These are phyloP conservation scores for Trichoderma virens DNA, from an alignment of 495 filamentous ascomycete genomes.

Conservation along the genomic window DNA sequence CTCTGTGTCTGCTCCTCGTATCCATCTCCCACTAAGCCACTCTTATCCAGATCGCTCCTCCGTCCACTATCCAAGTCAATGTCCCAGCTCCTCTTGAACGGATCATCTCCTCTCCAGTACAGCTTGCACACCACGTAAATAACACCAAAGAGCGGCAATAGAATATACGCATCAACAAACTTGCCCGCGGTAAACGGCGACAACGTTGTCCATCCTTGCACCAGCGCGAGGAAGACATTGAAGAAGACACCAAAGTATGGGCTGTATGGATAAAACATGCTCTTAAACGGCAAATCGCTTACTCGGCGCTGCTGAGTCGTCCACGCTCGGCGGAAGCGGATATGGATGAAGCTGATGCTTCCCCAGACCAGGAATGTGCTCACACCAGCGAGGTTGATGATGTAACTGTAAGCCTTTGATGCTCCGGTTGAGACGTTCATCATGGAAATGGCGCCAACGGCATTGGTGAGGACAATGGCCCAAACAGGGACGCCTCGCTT, in stretches of 20 bases:
- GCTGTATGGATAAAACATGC: slow-evolving; percentile 53
- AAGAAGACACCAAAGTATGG: slow-evolving; percentile 52
- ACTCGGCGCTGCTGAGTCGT: slow-evolving; percentile 46
- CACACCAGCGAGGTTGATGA: slow-evolving; percentile 44
- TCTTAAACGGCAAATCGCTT: slow-evolving; percentile 49
- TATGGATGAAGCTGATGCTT: slow-evolving; percentile 56
- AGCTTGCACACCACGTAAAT: slow-evolving; percentile 54
- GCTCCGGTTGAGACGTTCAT: slow-evolving; percentile 54
- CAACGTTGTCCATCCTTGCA: slow-evolving; percentile 52
- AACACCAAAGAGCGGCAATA: slow-evolving; percentile 55
- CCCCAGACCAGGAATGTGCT: slow-evolving; percentile 64
- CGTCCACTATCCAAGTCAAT: slow-evolving; percentile 10
- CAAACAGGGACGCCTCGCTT: slow-evolving; percentile 57
- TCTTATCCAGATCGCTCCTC: slow-evolving; percentile 8
- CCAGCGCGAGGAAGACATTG: slow-evolving; percentile 56
- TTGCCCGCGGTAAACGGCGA: slow-evolving; percentile 48
- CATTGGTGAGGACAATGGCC: slow-evolving; percentile 54
- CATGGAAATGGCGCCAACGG: slow-evolving; percentile 60
- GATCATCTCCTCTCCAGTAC: slow-evolving; percentile 1
- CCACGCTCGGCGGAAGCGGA: slow-evolving; percentile 56
- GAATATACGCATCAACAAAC: slow-evolving; percentile 62
- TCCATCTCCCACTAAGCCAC: background rate
- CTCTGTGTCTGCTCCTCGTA: background rate
- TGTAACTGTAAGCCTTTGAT: slow-evolving; percentile 44
- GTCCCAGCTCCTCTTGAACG: slow-evolving; percentile 2